phyloP scores from a whole-genome alignment of 1,139 yeast species.

The Maudiozyma humilis region DNA sequence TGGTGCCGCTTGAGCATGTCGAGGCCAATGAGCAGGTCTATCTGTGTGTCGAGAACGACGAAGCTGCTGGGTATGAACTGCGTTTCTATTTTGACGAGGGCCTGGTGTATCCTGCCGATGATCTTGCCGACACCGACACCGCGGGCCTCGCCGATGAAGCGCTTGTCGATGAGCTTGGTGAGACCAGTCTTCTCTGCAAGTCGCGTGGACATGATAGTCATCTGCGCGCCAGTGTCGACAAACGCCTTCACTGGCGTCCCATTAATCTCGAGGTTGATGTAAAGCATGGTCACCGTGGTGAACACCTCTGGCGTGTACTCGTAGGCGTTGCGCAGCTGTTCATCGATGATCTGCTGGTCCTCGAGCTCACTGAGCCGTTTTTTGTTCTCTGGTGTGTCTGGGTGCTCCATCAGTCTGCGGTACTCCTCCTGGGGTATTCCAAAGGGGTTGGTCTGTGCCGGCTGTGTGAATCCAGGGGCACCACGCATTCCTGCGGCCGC shows the following conservation, averaged over 20 bases:
- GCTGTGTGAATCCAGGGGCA: no score
- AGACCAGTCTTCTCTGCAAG: conserved; percentile 71
- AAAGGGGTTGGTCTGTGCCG: conserved; percentile 22
- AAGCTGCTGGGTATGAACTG: conserved; percentile 70
- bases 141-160: conserved; percentile 73
- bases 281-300: conserved; percentile 75
- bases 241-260: conserved; percentile 80
- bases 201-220: conserved; percentile 69
- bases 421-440: conserved; percentile 42
- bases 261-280: conserved; percentile 67
- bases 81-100: conserved; percentile 71
- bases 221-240: conserved; percentile 94
- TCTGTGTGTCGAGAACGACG: conserved; percentile 69
- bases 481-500: no score
- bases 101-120: conserved; percentile 80
- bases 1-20: conserved; percentile 79
- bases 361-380: conserved; percentile 59
- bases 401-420: conserved; percentile 46
- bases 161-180: conserved; percentile 64
- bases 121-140: conserved; percentile 86
- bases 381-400: conserved; percentile 70
- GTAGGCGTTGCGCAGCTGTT: conserved; percentile 68
- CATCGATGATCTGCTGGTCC: conserved; percentile 65
- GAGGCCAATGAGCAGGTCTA: conserved; percentile 48
- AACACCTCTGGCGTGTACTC: conserved; percentile 89